Evolutionary conservation across 2,329 filamentous ascomycete genomes (phyloP).

Genomic region (Fusarium oligoseptatum): DNA sequence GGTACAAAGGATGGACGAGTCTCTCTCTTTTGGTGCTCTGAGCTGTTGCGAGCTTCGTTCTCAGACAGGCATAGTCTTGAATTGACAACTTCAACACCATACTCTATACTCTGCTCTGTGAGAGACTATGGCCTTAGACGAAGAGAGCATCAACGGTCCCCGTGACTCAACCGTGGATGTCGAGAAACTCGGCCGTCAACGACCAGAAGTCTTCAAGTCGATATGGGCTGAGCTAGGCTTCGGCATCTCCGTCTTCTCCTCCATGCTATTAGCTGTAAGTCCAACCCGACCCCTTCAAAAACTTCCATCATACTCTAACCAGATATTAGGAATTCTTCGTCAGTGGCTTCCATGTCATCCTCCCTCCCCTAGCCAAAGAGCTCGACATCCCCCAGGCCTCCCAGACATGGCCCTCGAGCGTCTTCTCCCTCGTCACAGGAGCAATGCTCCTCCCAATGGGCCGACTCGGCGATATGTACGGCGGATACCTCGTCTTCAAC

Average conservation of each 20-base stretch:
- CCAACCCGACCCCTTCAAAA: no score
- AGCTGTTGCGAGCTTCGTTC: not conserved
- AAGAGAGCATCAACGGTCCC: conserved; percentile 26
- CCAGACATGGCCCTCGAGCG: conserved; percentile 74
- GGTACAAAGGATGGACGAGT: conserved; percentile 19
- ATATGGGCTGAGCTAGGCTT: conserved; percentile 43
- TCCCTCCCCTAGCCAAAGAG: conserved; percentile 73
- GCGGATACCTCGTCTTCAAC: conserved; percentile 72
- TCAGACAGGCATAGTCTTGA: not conserved
- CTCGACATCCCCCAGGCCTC: conserved; percentile 73
- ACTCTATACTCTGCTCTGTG: not conserved
- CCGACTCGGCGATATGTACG: conserved; percentile 72
- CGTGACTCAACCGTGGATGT: conserved; percentile 33
- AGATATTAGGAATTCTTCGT: conserved; percentile 45
- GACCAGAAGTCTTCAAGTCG: conserved; percentile 42
- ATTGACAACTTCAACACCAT: not conserved
- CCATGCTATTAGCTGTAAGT: conserved; percentile 45
- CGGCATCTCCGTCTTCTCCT: conserved; percentile 40
- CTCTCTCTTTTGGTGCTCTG: conserved; percentile 5
- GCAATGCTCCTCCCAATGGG: conserved; percentile 74
- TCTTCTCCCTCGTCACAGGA: conserved; percentile 70
- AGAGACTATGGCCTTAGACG: conserved; percentile 29
- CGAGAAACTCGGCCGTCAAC: conserved; percentile 45
- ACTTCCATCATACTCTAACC: conserved; percentile 1
- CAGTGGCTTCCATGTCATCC: conserved; percentile 58